Evolutionary conservation across 169 alveolate genomes (phyloP), one percentile per base, ranked within the genome.

Genomic region (Theileria parva): DNA sequence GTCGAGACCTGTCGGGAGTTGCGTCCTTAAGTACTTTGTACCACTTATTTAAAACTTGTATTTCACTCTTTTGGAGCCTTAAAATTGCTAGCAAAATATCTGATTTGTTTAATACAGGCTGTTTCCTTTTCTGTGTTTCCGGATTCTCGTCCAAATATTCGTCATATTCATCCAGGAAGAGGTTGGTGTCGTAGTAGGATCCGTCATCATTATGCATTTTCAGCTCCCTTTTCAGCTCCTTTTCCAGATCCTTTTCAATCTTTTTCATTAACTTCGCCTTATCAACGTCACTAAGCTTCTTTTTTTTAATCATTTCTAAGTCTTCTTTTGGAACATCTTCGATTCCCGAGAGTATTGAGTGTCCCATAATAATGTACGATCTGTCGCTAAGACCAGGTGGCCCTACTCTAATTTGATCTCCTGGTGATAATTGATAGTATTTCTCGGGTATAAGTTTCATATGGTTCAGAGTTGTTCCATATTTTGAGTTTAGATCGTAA

Each of bases 371-470:
- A 2, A 85, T 64, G 37, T 77, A 85, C 15, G 84, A 63, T 51
- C 91, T 60, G 70, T 74, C 63, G 66, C 80, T 78, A 0, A 53
- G 23, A 17, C 87, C 91, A 11, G 79, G 76, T 32, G 13, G 4
- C n/a, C 91, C 91, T 39, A 85, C 63, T 3, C 86, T 74, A n/a
- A 85, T 63, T 37, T 85, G 91, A 74, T 85, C 91, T 6, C 91
- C 91, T 21, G 11, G 77, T 11, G 53, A 67, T 13, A 77, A 79
- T 34, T 53, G 39, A 48, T 85, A 78, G 74, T 85, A 85, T 64
- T 23, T 77, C 37, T 70, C 74, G 0, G 91, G 83, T 37, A 63
- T 69, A 17, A 85, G 27, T 25, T 57, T 51, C 53, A n/a, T 48
- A 51, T 78, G 84, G 84, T 85, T 85, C 12, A 85, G 67, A 9